Evolutionary conservation across 2,329 filamentous ascomycete species (phyloP), one percentile per base, ranked within the genome.

Genomic region (Aspergillus fijiensis): DNA sequence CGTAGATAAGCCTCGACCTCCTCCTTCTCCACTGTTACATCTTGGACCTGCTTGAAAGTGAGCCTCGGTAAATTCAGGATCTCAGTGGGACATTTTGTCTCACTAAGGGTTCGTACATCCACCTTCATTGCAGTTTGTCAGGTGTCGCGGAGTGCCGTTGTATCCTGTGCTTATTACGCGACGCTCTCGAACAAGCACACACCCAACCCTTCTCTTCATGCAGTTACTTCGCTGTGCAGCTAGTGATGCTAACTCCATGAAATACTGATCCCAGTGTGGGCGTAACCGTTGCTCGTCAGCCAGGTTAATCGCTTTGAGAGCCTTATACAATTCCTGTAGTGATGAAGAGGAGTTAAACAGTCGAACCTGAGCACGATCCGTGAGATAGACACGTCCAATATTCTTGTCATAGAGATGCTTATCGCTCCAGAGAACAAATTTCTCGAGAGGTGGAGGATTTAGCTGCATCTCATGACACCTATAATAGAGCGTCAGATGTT

Each of bases 171-270:
- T 92, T 67, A 98, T 91, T 64, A 99, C 95, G 67, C 93, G 86
- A 70, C 88, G 88, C 71, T 92, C 89, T 64, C 89, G 84, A 35
- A 98, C 93, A 10, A 99, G 83, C 6, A 98, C 95, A 77, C 93
- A 97, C 7, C 95, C 95, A 1, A 99, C 95, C 65, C 94, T 87
- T 31, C 95, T 85, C 79, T 98, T 97, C 95, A 99, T 99, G 81
- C 95, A 99, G 77, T 99, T 99, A 72, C 89, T 92, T 65, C 95
- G 86, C 67, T 92, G 89, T 0, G 94, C 91, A 7, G 95, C 95
- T 51, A 99, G 86, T 35, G 90, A 92, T 5, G 95, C 93, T n/a
- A 99, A 82, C 47, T 91, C 87, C 95, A 99, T 99, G 74, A 99
- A 99, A 80, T 99, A 99, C 70, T 90, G 88, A 77, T 99, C 95